Conservation (phyloP, 2,329 filamentous ascomycete genomes). For the Pseudonectria buxi region DNA sequence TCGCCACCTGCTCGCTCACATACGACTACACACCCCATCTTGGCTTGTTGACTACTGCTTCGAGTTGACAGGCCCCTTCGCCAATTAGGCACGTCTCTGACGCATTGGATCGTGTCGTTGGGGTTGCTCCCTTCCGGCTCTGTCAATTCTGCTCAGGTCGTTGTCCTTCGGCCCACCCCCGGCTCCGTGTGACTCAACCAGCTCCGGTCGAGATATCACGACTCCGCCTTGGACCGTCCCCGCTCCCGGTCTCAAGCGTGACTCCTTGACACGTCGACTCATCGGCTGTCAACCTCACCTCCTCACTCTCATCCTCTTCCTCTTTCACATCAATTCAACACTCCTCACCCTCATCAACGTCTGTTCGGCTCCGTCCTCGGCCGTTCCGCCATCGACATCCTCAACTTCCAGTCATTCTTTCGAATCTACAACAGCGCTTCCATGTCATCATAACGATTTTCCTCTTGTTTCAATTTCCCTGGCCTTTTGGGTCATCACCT, state of each 20-base stretch:
- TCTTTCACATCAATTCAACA: slow-evolving; percentile 1
- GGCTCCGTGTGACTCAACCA: slow-evolving; percentile 17
- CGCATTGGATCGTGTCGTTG: slow-evolving; percentile 22
- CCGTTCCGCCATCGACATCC: slow-evolving; percentile 12
- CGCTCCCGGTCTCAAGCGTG: slow-evolving; percentile 23
- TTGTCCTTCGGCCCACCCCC: slow-evolving; percentile 11
- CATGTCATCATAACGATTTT: slow-evolving; percentile 41
- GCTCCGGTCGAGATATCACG: slow-evolving; percentile 16
- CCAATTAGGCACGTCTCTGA: slow-evolving; percentile 9
- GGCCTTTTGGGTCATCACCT: slow-evolving; percentile 24
- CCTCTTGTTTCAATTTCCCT: slow-evolving; percentile 26
- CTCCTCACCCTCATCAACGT: slow-evolving; percentile 2
- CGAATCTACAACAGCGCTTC: slow-evolving; percentile 24
- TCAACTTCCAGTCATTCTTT: slow-evolving; percentile 24
- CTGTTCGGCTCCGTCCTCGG: slow-evolving; percentile 25
- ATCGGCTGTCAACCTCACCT: slow-evolving; percentile 22
- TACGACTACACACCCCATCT: slow-evolving; percentile 3
- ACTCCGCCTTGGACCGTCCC: slow-evolving; percentile 22
- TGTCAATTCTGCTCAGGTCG: slow-evolving; percentile 5
- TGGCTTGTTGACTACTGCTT: slow-evolving; percentile 10
- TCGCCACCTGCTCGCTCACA: slow-evolving; percentile 2
- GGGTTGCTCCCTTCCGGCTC: slow-evolving; percentile 15
- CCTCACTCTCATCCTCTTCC: slow-evolving; percentile 3
- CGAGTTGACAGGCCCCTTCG: slow-evolving; percentile 1
- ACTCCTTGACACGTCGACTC: slow-evolving; percentile 22